phyloP scores from a whole-genome alignment of 2,329 filamentous ascomycete species.

The Endoconidiophora laricicola region DNA sequence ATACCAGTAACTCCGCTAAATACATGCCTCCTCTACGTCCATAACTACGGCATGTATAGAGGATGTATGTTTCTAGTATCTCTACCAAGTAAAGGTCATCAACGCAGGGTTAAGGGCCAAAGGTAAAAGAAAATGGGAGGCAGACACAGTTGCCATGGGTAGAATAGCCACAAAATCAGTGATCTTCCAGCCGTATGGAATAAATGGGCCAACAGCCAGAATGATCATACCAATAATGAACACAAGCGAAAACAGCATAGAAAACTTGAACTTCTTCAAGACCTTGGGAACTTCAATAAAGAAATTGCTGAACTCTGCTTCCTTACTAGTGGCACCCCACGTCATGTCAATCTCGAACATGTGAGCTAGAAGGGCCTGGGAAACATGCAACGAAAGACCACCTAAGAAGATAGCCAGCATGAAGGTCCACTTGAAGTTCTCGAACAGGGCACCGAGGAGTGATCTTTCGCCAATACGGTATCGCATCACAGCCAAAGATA shows the following conservation, averaged over 20 bases:
- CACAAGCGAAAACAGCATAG: conserved; percentile 43
- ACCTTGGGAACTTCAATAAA: conserved; percentile 72
- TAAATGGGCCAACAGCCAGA: conserved; percentile 43
- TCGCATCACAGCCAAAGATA: conserved; percentile 54
- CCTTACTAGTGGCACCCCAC: conserved; percentile 74
- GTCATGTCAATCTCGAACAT: conserved; percentile 77
- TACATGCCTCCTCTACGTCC: too few species aligned
- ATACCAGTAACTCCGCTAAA: too few species aligned
- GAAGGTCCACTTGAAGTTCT: conserved; percentile 59
- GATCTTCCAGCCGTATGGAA: conserved; percentile 50
- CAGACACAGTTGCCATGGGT: conserved; percentile 55
- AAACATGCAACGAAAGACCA: conserved; percentile 65
- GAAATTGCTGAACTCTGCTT: conserved; percentile 66
- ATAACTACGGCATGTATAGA: too few species aligned
- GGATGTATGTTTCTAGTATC: too few species aligned
- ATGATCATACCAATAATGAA: conserved; percentile 47
- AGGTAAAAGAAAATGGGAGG: conserved; percentile 53
- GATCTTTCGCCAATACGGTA: conserved; percentile 51
- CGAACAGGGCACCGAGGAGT: conserved; percentile 38
- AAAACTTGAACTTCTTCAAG: conserved; percentile 61
- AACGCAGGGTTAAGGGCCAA: conserved; percentile 62
- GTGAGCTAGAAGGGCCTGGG: conserved; percentile 61
- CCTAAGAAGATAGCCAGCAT: conserved; percentile 68
- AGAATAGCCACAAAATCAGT: conserved; percentile 60
- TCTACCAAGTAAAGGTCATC: conserved; percentile 63